Evolutionary conservation across 345 rosid genomes (phyloP), one percentile per base, ranked within the genome.

Genomic region (Camelina laxa): DNA sequence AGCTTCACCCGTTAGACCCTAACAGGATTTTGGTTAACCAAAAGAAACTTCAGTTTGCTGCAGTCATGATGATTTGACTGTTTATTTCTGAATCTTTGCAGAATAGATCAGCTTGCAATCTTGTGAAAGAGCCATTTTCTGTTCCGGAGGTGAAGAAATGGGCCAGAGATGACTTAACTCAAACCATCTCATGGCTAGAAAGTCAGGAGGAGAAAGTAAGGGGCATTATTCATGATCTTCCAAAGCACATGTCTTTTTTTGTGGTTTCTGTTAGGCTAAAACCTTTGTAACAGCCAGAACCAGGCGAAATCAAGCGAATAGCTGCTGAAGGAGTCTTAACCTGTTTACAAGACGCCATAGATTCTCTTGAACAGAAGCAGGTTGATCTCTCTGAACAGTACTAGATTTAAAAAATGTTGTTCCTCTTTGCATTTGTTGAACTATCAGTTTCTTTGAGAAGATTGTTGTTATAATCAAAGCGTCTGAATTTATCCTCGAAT

Each of bases 261-360:
- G 7, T 35, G 47, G 66, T 55, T 57, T 65, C 17, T 51, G 63
- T 6, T 66, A 16, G 41, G n/a, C 68, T 72, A 72, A 77, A 22
- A 24, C 5, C 12, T 16, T 70, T 78, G 72, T 66, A 72, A 84
- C 90, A 91, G 99, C 98, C 99, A 10, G 91, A 86, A 66, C 73
- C 86, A 76, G 84, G 84, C 9, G 92, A 92, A 82, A 84, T 90
- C 47, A 88, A 86, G 78, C 81, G 82, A 80, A 84, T 95, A 74
- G 97, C 97, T 60, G 88, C 94, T 17, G 86, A 86, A 81, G 98
- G 99, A 74, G 86, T 95, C 79, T 79, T 90, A 69, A 89, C 92
- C 56, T 95, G 98, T 73, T 88, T 95, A 72, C 96, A 89, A 80
- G 98, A 92, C 72, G 90, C 94, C 47, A 84, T 95, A 74, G 92